Percentiles rank a stretch among this genome's conserved stretches.
These are phyloP conservation scores for Leavenworthia alabamica DNA, from an alignment of 345 rosid species.

Conservation along the genomic window DNA sequence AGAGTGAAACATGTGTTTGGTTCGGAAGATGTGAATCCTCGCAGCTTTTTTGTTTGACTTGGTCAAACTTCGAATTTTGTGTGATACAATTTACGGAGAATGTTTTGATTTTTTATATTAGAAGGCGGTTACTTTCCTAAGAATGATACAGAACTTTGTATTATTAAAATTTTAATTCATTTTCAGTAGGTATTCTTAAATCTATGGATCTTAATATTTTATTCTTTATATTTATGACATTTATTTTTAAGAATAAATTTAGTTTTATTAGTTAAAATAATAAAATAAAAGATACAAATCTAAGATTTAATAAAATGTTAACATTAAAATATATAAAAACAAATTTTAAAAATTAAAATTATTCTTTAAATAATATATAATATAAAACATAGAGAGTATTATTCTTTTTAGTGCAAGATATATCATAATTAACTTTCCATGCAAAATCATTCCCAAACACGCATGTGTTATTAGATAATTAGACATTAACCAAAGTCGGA, in stretches of 20 bases:
- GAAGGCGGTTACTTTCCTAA: background rate
- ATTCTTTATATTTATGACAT: too few relatives aligned
- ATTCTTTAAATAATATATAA: too few relatives aligned
- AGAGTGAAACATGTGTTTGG: conserved; percentile 29
- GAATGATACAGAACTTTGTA: too few relatives aligned
- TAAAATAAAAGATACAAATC: too few relatives aligned
- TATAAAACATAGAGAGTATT: too few relatives aligned
- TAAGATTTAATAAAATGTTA: too few relatives aligned
- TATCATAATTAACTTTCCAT: conserved; percentile 14
- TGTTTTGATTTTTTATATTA: conserved; percentile 1
- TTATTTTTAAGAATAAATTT: too few relatives aligned
- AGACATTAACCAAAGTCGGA: background rate
- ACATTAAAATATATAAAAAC: too few relatives aligned
- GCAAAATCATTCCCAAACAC: conserved; percentile 13
- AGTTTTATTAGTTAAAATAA: too few relatives aligned
- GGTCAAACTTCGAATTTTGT: conserved; percentile 18
- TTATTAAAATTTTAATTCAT: too few relatives aligned
- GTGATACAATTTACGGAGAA: background rate
- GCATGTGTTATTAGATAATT: conserved; percentile 9
- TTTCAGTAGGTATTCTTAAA: background rate
- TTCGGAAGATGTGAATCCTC: conserved; percentile 19
- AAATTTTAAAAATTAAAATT: too few relatives aligned
- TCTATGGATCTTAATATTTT: background rate
- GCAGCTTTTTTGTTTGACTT: conserved; percentile 21
- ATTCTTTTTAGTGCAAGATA: background rate